Conservation (phyloP, 495 filamentous ascomycete species). For the Cenococcum geophilum region DNA sequence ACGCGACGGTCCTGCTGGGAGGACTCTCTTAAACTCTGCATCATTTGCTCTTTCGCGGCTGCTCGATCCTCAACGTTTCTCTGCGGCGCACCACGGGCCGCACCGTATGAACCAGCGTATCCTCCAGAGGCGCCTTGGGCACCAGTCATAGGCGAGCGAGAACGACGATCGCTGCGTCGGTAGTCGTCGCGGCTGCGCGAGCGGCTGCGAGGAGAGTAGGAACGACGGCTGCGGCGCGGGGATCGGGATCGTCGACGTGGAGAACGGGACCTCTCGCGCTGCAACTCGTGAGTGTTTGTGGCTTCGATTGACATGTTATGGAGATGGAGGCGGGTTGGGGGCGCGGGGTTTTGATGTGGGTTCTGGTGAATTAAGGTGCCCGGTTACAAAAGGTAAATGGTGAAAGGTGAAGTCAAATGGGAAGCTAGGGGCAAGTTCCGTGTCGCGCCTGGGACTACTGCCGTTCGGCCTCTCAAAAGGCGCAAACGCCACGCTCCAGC, state of each 20-base stretch:
- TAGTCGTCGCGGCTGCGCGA: constrained; percentile 88
- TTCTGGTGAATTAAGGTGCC: background rate
- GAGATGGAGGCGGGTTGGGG: background rate
- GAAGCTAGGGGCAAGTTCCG: constrained; percentile 5
- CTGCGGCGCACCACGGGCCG: constrained; percentile 57
- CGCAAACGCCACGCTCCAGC: constrained; percentile 3
- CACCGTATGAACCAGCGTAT: constrained; percentile 54
- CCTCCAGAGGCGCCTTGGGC: constrained; percentile 60
- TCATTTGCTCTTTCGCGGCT: constrained; percentile 86
- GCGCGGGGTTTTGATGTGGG: background rate
- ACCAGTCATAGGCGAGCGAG: constrained; percentile 79
- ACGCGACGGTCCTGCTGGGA: constrained; percentile 98
- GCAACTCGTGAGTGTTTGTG: constrained; percentile 30
- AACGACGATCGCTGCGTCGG: constrained; percentile 71
- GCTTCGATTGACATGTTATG: constrained; percentile 24
- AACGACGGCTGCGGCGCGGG: constrained; percentile 69
- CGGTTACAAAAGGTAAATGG: background rate
- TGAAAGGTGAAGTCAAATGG: constrained; percentile 4
- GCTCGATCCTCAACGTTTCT: constrained; percentile 78
- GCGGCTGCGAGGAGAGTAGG: constrained; percentile 88
- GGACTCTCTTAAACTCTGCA: constrained; percentile 83
- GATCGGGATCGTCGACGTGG: constrained; percentile 82
- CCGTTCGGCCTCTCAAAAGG: background rate
- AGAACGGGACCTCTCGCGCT: constrained; percentile 95
- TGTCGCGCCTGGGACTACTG: background rate